Conservation (phyloP, 208 protist species). For the Lotmaria passim region DNA sequence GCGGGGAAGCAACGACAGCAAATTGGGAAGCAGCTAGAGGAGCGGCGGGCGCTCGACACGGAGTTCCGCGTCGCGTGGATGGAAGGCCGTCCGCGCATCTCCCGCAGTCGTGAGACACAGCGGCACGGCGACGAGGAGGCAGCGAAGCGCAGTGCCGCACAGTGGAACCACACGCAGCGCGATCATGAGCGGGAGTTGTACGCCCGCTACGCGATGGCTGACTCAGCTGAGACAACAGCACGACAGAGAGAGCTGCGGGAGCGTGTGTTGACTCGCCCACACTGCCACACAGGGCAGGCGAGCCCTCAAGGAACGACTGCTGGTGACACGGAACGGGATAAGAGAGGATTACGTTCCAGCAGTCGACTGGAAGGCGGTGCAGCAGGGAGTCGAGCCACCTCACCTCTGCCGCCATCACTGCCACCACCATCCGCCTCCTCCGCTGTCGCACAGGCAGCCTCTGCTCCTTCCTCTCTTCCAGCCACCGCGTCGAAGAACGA, state of each 20-base stretch:
- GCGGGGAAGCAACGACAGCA: slow-evolving; percentile 28
- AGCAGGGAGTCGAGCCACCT: too few species aligned
- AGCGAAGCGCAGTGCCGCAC: slow-evolving; percentile 1
- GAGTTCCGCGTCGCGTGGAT: slow-evolving; percentile 30
- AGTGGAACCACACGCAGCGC: slow-evolving; percentile 7
- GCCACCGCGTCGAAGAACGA: background rate
- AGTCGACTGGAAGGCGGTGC: too few species aligned
- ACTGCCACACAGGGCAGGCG: background rate
- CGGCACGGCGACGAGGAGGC: slow-evolving; percentile 9
- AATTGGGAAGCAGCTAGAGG: slow-evolving; percentile 17
- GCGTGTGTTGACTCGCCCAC: slow-evolving; percentile 17
- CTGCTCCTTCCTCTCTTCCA: background rate
- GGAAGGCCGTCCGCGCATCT: slow-evolving; percentile 27
- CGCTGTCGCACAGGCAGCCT: background rate
- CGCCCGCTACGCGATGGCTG: slow-evolving; percentile 21
- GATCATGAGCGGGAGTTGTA: slow-evolving; percentile 22
- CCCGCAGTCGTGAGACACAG: slow-evolving; percentile 26
- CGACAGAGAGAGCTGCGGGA: slow-evolving; percentile 32
- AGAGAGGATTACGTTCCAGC: too few species aligned
- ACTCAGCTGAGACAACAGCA: slow-evolving; percentile 11
- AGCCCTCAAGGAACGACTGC: background rate
- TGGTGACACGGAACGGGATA: too few species aligned
- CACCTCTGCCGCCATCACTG: too few species aligned
- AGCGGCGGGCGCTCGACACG: slow-evolving; percentile 6
- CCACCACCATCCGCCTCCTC: background rate